A percentile compares a stretch with the other conserved stretches of the same genome.
Evolutionary conservation across 2,329 filamentous ascomycete genomes (phyloP).

Genomic region (Cladosporium austrohemisphaericum): DNA sequence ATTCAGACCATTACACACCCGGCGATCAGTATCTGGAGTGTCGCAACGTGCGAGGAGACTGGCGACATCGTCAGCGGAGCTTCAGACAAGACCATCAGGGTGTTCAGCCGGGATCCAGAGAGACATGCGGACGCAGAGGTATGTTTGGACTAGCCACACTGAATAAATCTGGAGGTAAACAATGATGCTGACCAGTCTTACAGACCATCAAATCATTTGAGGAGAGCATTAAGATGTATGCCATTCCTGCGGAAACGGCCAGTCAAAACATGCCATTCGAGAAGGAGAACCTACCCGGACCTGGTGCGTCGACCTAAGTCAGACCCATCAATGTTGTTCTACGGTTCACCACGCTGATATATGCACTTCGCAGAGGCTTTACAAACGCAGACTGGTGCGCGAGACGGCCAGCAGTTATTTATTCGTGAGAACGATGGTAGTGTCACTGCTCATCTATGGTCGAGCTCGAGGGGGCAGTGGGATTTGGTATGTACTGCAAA

Average conservation of each 20-base stretch:
- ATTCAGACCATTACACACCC: constrained; percentile 95
- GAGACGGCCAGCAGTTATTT: constrained; percentile 93
- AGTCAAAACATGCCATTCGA: constrained; percentile 65
- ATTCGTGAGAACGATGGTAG: constrained; percentile 77
- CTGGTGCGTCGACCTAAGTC: constrained; percentile 34
- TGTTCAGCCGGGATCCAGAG: constrained; percentile 72
- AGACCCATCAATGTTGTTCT: too few relatives aligned
- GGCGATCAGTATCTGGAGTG: constrained; percentile 92
- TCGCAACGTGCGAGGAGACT: constrained; percentile 74
- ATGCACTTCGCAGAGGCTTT: constrained; percentile 64
- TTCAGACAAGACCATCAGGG: constrained; percentile 78
- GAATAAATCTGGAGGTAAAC: too few relatives aligned
- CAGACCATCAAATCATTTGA: constrained; percentile 65
- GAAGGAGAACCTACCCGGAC: constrained; percentile 85
- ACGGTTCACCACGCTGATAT: background rate
- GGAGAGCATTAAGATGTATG: constrained; percentile 51
- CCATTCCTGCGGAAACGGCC: constrained; percentile 57
- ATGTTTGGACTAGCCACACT: too few relatives aligned
- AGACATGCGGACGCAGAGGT: constrained; percentile 66
- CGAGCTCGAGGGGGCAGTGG: constrained; percentile 41
- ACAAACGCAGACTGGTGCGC: constrained; percentile 76
- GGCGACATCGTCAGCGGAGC: constrained; percentile 93
- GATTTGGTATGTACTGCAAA: constrained; percentile 22
- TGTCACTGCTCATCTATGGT: constrained; percentile 87
- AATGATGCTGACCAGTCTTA: constrained; percentile 1